Conservation (phyloP, 2,329 filamentous ascomycete species). For the Purpureocillium lavendulum region DNA sequence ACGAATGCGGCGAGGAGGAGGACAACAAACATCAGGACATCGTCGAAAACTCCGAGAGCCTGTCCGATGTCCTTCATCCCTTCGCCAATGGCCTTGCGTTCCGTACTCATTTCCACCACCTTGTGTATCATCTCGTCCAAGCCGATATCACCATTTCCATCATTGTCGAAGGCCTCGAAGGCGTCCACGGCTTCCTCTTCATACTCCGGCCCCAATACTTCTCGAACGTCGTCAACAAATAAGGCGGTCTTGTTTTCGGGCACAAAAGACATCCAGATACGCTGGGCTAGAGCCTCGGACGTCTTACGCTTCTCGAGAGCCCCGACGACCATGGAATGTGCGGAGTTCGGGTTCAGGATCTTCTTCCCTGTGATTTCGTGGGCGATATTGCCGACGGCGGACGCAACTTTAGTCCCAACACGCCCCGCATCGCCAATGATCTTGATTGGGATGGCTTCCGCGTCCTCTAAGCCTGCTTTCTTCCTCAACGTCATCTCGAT, state of each 20-base stretch:
- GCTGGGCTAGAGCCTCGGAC: constrained; percentile 81
- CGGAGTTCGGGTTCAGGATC: constrained; percentile 85
- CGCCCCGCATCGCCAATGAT: constrained; percentile 71
- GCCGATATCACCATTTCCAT: constrained; percentile 88
- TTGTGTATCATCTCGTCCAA: constrained; percentile 92
- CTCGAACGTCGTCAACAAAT: constrained; percentile 70
- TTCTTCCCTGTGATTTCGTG: constrained; percentile 93
- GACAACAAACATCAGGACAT: constrained; percentile 73
- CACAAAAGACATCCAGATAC: constrained; percentile 98
- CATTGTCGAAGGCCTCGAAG: constrained; percentile 72
- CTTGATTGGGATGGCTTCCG: constrained; percentile 67
- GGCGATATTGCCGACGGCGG: constrained; percentile 85
- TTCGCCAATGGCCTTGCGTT: constrained; percentile 79
- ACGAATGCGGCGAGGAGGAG: constrained; percentile 75
- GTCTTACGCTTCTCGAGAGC: constrained; percentile 78
- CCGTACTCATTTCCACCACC: constrained; percentile 73
- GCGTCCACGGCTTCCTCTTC: constrained; percentile 76
- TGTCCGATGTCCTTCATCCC: constrained; percentile 98
- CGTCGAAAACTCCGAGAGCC: constrained; percentile 84
- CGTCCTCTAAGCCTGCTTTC: constrained; percentile 38
- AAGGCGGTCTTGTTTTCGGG: constrained; percentile 79
- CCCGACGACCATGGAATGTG: constrained; percentile 82
- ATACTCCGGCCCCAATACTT: constrained; percentile 73
- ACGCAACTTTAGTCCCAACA: constrained; percentile 87
- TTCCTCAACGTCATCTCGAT: constrained; percentile 59